Percentiles rank a stretch among this genome's conserved stretches.
phyloP scores from a whole-genome alignment of 371 early-diverging fungal species.

The Chytridium lagenaria region DNA sequence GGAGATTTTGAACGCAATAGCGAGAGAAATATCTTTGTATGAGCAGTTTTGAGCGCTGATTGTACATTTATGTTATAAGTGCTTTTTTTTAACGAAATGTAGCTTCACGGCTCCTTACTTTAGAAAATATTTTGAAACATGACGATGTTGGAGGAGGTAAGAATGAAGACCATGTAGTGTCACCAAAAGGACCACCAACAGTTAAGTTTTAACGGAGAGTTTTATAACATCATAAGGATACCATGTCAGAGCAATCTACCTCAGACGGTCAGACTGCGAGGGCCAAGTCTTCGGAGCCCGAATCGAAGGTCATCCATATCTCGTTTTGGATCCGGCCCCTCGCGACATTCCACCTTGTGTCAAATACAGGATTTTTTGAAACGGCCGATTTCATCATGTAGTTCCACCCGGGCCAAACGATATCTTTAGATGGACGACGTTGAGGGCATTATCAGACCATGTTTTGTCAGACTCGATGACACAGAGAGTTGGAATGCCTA shows the following conservation, averaged over 20 bases:
- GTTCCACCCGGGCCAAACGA: slow-evolving; percentile 53
- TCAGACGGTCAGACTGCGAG: no score
- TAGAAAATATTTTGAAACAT: slow-evolving; percentile 64
- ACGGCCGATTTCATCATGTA: not conserved
- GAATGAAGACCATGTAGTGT: slow-evolving; percentile 33
- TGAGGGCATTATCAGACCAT: slow-evolving; percentile 70
- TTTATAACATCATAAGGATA: not conserved
- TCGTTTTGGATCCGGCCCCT: slow-evolving; percentile 9
- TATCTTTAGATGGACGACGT: slow-evolving; percentile 76
- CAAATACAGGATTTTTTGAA: not conserved
- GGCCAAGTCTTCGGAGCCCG: not conserved
- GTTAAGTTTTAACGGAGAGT: not conserved
- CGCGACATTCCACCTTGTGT: not conserved
- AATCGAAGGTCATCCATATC: not conserved
- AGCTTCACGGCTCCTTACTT: slow-evolving; percentile 39
- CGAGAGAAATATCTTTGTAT: slow-evolving; percentile 71
- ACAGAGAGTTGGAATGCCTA: slow-evolving; percentile 63
- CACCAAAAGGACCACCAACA: slow-evolving; percentile 9
- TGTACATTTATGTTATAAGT: slow-evolving; percentile 60
- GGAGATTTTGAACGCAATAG: slow-evolving; percentile 65
- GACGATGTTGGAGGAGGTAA: slow-evolving; percentile 50
- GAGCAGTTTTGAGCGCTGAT: slow-evolving; percentile 73
- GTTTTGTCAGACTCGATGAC: slow-evolving; percentile 67
- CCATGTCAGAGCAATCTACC: slow-evolving; percentile 16
- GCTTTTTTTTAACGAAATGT: slow-evolving; percentile 1